Evolutionary conservation across 1,139 yeast genomes (phyloP), one percentile per base, ranked within the genome.

Genomic region (Pichia sp.): DNA sequence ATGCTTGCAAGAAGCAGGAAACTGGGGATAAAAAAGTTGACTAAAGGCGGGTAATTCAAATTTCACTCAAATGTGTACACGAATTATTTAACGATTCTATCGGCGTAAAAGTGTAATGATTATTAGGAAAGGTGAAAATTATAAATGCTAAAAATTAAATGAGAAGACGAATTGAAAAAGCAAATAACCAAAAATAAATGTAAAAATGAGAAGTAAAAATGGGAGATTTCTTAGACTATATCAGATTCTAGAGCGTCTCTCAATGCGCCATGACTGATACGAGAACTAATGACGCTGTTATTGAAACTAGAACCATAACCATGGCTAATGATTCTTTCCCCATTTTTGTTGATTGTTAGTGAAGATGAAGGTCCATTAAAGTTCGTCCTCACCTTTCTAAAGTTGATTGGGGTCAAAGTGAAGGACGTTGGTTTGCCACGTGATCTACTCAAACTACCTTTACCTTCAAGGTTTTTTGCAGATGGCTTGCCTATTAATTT

Each of bases 261-360:
- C 32, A 78, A 62, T 5, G 77, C 79, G 5, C 72, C 70, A 57
- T 74, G 75, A 47, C 76, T 74, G 13, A 75, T 66, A 54, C 70
- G 64, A 16, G 75, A 66, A 47, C 70, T 72, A 15, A 79, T 54
- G n/a, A 74, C 75, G 15, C 75, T 77, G 48, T 70, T 73, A 43
- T 70, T 72, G 58, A 76, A 71, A 6, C 69, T 65, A 0, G 78
- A 72, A 3, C 73, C 70, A 45, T 70, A 70, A 0, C 81, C 81
- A 62, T 78, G 81, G 38, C 71, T 67, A 11, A 77, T 66, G 7
- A 72, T 69, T 52, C 68, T 72, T 5, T 78, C 74, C 19, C 78
- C 75, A 57, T 79, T 76, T 3, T 78, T 77, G 1, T 80, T 79
- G n/a, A 81, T 72, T 2, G 73, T 73, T 52, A 81, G 62, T 1